Percentiles rank a stretch among this genome's conserved stretches.
Conservation (phyloP, 2,329 filamentous ascomycete species). For the Fonsecaea multimorphosa region DNA sequence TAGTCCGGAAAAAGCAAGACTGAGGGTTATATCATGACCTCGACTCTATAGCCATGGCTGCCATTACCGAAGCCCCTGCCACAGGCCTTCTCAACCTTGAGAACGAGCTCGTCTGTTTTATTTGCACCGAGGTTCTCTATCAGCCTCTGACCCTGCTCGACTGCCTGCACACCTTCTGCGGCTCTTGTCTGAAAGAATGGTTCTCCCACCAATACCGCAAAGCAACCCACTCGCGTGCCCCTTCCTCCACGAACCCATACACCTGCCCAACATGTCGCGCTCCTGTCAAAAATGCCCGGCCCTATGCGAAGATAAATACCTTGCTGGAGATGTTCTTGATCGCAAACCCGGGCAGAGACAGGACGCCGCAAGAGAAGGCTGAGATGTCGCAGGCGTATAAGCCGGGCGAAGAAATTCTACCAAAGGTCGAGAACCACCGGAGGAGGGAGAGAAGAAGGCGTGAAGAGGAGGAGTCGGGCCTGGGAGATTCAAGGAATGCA, state of each 20-base stretch:
- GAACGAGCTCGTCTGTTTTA: conserved; percentile 94
- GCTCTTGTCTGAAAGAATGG: conserved; percentile 94
- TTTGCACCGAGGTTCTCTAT: conserved; percentile 93
- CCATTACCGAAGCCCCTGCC: conserved; percentile 22
- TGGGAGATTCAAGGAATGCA: conserved; percentile 70
- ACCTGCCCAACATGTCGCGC: conserved; percentile 95
- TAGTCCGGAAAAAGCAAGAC: not conserved
- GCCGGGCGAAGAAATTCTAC: conserved; percentile 80
- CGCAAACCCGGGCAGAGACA: conserved; percentile 77
- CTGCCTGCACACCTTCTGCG: conserved; percentile 95
- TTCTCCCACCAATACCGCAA: conserved; percentile 77
- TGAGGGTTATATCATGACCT: not conserved
- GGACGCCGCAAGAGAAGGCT: conserved; percentile 72
- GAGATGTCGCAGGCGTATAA: conserved; percentile 78
- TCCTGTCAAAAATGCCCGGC: conserved; percentile 80
- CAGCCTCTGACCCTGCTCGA: conserved; percentile 90
- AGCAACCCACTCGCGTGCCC: conserved; percentile 53
- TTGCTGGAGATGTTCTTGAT: conserved; percentile 86
- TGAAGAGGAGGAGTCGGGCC: conserved; percentile 55
- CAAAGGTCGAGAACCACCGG: conserved; percentile 61
- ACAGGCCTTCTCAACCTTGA: conserved; percentile 71
- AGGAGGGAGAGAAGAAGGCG: conserved; percentile 52
- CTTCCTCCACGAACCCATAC: conserved; percentile 59
- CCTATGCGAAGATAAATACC: conserved; percentile 88
- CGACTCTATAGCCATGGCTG: conserved; percentile 25